phyloP scores from a whole-genome alignment of 306 rosid species.

The Spatholobus suberectus region DNA sequence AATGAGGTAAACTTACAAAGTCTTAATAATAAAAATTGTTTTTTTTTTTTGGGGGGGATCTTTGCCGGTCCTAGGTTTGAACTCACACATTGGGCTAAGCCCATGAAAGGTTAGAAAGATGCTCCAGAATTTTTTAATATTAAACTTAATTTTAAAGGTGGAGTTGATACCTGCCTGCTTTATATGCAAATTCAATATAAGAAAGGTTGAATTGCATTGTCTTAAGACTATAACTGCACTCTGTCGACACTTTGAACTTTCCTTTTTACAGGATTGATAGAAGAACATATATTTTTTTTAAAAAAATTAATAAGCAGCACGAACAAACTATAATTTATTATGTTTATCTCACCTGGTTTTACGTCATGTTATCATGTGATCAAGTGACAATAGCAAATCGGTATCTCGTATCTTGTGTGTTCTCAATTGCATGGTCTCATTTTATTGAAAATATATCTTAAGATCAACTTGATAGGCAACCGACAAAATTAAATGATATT shows the following conservation, averaged over 20 bases:
- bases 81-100: background rate
- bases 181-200: background rate
- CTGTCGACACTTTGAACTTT: background rate
- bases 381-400: slow-evolving; percentile 46
- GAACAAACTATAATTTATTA: slow-evolving; percentile 19
- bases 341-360: slow-evolving; percentile 37
- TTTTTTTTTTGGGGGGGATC: background rate
- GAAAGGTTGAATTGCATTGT: background rate
- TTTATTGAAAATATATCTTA: background rate
- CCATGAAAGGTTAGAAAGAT: background rate
- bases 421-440: slow-evolving; percentile 17
- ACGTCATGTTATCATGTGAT: too few relatives aligned
- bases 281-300: background rate
- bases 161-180: background rate
- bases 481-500: slow-evolving; percentile 3
- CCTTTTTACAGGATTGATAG: background rate
- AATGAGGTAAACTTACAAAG: too few relatives aligned
- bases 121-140: background rate
- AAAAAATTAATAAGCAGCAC: background rate
- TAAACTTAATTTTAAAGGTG: background rate
- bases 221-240: background rate
- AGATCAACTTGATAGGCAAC: background rate
- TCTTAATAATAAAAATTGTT: too few relatives aligned
- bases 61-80: background rate
- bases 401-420: slow-evolving; percentile 30